Conservation (phyloP, 2,329 filamentous ascomycete species). For the Colletotrichum sp. region DNA sequence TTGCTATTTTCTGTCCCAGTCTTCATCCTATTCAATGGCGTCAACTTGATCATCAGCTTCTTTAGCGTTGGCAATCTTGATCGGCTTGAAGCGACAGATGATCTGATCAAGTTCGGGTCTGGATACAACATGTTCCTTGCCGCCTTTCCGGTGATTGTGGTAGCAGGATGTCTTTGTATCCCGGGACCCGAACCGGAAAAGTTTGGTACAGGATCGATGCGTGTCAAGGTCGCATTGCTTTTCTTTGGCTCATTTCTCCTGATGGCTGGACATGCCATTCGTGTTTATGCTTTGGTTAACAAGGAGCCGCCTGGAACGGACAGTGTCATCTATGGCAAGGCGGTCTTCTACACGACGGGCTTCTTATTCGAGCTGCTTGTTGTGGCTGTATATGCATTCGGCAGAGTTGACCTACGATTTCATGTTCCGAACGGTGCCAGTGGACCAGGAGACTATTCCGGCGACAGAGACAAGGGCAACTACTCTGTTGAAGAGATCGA, state of each 20-base stretch:
- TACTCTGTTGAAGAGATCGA: constrained; percentile 23
- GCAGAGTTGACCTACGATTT: constrained; percentile 33
- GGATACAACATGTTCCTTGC: constrained; percentile 27
- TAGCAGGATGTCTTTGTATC: constrained; percentile 28
- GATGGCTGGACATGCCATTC: constrained; percentile 24
- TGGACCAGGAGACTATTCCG: constrained; percentile 29
- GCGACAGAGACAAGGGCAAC: background rate
- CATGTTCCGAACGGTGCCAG: constrained; percentile 34
- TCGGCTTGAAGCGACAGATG: constrained; percentile 14
- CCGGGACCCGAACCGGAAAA: constrained; percentile 31
- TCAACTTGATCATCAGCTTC: constrained; percentile 29
- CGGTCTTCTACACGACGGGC: constrained; percentile 38
- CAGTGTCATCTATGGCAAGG: constrained; percentile 34
- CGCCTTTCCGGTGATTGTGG: constrained; percentile 24
- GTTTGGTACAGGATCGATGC: constrained; percentile 35
- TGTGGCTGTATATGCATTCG: constrained; percentile 28
- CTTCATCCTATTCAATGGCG: constrained; percentile 36
- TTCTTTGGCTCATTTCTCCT: constrained; percentile 22
- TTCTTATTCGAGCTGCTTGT: constrained; percentile 36
- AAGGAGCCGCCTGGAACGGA: constrained; percentile 24
- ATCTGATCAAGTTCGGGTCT: constrained; percentile 23
- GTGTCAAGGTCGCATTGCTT: constrained; percentile 33
- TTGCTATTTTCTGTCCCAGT: constrained; percentile 30
- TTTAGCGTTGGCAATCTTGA: constrained; percentile 23
- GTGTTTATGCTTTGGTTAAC: constrained; percentile 29